Conservation (phyloP, 345 rosid species). For the Camelina neglecta region DNA sequence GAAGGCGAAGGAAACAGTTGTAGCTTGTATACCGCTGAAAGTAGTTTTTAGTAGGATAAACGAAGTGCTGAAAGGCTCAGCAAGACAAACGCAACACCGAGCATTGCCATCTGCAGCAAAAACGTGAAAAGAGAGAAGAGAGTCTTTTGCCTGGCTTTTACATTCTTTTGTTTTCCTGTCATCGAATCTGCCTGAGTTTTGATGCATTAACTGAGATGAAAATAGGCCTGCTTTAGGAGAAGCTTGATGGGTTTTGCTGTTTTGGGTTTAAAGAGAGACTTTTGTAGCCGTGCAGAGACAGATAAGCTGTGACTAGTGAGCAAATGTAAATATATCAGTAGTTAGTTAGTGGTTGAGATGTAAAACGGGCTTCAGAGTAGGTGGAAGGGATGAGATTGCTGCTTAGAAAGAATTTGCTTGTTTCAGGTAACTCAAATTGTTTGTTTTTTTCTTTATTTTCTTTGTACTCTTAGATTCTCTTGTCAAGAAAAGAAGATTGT, state of each 20-base stretch:
- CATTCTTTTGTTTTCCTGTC: background rate
- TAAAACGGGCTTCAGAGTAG: constrained; percentile 31
- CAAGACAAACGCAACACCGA: constrained; percentile 46
- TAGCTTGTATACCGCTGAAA: constrained; percentile 86
- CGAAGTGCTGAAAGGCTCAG: constrained; percentile 83
- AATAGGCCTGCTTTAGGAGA: constrained; percentile 18
- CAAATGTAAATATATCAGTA: constrained; percentile 38
- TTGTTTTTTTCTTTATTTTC: background rate
- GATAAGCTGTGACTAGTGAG: constrained; percentile 17
- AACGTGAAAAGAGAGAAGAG: constrained; percentile 32
- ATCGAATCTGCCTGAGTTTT: background rate
- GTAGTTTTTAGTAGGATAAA: constrained; percentile 91
- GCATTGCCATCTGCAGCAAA: constrained; percentile 41
- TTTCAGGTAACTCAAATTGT: constrained; percentile 22
- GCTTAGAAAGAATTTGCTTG: constrained; percentile 32
- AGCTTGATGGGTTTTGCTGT: constrained; percentile 18
- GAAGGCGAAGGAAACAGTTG: constrained; percentile 65
- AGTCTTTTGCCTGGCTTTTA: constrained; percentile 4
- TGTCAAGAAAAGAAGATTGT: constrained; percentile 12
- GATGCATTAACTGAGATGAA: constrained; percentile 25
- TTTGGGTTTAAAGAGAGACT: constrained; percentile 5
- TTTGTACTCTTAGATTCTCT: constrained; percentile 11
- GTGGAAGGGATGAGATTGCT: constrained; percentile 38
- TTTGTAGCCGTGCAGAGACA: constrained; percentile 18
- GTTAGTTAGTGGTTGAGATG: constrained; percentile 32